Conservation (phyloP, 176 grass and related monocot species). For the Coix lacrymajobi region DNA sequence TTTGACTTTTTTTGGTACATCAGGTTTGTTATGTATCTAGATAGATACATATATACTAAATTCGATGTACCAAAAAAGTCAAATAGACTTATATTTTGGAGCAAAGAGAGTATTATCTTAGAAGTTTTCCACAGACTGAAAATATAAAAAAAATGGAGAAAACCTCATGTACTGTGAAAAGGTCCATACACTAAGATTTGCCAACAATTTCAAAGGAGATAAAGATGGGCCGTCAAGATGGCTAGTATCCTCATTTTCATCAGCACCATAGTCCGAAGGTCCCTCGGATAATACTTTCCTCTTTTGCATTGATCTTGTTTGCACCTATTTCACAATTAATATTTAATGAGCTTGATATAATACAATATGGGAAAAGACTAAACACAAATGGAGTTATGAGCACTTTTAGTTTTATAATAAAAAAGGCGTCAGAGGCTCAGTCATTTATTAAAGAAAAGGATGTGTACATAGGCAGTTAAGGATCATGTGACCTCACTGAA, state of each 20-base stretch:
- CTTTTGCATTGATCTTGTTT: slow-evolving; percentile 27
- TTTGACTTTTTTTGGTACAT: no score
- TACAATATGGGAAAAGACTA: background rate
- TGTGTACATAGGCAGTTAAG: background rate
- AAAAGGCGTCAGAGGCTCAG: background rate
- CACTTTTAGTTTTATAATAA: background rate
- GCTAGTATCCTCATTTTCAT: background rate
- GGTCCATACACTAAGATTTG: background rate
- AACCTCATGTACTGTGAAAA: background rate
- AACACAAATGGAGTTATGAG: background rate
- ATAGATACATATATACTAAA: no score
- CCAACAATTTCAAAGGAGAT: background rate
- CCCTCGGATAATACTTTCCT: background rate
- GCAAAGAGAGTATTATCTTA: no score
- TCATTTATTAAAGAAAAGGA: background rate
- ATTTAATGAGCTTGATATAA: background rate
- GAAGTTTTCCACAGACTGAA: background rate
- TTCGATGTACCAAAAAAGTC: no score
- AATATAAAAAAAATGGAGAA: background rate
- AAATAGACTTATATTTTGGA: no score
- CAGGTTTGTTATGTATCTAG: no score
- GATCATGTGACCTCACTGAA: background rate
- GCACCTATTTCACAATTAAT: slow-evolving; percentile 3
- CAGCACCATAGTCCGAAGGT: background rate
- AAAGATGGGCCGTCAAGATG: background rate